Base-by-base conservation (phyloP, 495 filamentous ascomycete genomes). In the Daldinia bambusicola region DNA sequence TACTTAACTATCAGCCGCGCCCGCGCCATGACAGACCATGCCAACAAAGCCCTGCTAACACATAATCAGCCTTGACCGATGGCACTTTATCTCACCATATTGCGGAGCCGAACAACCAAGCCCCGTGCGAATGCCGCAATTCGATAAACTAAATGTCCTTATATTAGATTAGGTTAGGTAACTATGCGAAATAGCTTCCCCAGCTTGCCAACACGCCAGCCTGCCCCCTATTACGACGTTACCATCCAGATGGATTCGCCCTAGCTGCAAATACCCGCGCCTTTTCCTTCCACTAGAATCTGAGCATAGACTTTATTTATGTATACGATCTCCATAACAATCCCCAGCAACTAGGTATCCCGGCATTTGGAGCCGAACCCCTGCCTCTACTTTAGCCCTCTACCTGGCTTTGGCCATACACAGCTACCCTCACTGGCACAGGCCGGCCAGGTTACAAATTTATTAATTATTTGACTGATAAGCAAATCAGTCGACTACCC, bases 1-100 rank as follows among this genome's bases (percentile, higher is more conserved):
- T 26, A 3, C 12, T 18, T 12, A 48, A 10, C 43, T 48, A 20
- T 16, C 22, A 48, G 16, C 43, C 43, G 18, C 20, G 43, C 43
- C 43, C 18, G n/a, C 43, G 18, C 43, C 43, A 48, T 48, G 43
- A 16, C 43, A 48, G 14, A 45, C 41, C 41, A 45, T 45, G 41
- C 41, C 41, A 45, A 37, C 20, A 38, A 32, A 32, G 55, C 41
- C 58, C 22, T 38, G 58, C 32, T 31, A 40, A 41, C 30, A 37
- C 30, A 55, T 4, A 61, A 65, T 72, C 41, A 69, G 65, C 70
- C 57, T 66, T 69, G 37, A 50, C 41, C 34, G 34, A 58, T 65
- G 61, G 31, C 57, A 69, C 67, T 60, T 61, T 60, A 73, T 69
- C 70, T 73, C 38, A 73, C 65, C 70, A 66, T 51, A 72, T 66